These are phyloP conservation scores for Metarhizium robertsii DNA, from an alignment of 2,329 filamentous ascomycete species.

Conservation along the genomic window DNA sequence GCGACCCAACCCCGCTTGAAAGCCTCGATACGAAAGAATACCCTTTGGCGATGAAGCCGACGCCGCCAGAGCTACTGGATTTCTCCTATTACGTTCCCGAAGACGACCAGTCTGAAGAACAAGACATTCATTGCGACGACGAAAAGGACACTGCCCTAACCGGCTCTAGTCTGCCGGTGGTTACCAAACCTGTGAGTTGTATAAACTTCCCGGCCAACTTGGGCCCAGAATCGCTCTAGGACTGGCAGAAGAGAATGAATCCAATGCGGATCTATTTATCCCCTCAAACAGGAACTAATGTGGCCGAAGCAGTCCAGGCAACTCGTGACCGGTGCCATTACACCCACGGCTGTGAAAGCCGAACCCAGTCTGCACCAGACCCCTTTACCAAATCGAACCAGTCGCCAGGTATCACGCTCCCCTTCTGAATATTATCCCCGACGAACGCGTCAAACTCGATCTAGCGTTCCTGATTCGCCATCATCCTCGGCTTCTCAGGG, in stretches of 20 bases:
- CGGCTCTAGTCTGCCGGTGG: not conserved
- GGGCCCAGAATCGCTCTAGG: not conserved
- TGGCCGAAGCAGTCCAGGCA: slow-evolving; percentile 12
- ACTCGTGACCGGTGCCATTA: slow-evolving; percentile 13
- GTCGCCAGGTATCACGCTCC: slow-evolving; percentile 22
- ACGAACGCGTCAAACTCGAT: slow-evolving; percentile 19
- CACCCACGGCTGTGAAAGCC: slow-evolving; percentile 16
- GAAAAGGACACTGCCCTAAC: slow-evolving; percentile 7
- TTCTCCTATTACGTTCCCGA: slow-evolving; percentile 61
- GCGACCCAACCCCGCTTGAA: slow-evolving; percentile 58
- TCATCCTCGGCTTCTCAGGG: slow-evolving; percentile 5
- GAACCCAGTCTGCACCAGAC: slow-evolving; percentile 16
- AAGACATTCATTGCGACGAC: slow-evolving; percentile 16
- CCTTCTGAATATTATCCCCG: slow-evolving; percentile 24
- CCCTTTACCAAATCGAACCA: slow-evolving; percentile 16
- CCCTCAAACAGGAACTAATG: slow-evolving; percentile 1
- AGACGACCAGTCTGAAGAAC: slow-evolving; percentile 12
- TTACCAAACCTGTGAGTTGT: slow-evolving; percentile 14
- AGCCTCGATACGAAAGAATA: slow-evolving; percentile 82
- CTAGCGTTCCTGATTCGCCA: slow-evolving; percentile 21
- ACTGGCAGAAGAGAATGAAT: not conserved
- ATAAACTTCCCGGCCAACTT: not conserved
- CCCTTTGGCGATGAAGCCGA: slow-evolving; percentile 74
- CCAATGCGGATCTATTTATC: not conserved
- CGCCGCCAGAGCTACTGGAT: slow-evolving; percentile 66